Evolutionary conservation across 306 rosid genomes (phyloP).

Genomic region (Casuarina glauca): DNA sequence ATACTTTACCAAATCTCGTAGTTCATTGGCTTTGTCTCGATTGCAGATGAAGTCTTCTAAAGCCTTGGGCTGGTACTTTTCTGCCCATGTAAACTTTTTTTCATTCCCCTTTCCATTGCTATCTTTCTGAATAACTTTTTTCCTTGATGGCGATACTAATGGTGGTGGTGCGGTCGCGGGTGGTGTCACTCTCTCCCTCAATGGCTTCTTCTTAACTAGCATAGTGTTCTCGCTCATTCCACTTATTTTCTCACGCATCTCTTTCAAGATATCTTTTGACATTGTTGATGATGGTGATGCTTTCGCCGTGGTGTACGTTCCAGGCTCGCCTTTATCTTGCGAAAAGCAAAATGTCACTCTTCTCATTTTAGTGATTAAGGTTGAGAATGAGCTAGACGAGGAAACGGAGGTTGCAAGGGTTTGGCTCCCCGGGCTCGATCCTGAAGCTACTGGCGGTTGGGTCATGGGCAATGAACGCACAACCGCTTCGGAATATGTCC

Average conservation of each 20-base stretch:
- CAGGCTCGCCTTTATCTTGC: neutral
- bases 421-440: constrained; percentile 10
- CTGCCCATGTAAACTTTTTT: constrained; percentile 56
- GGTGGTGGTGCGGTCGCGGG: constrained; percentile 2
- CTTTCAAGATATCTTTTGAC: neutral
- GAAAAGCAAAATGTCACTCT: constrained; percentile 23
- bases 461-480: neutral
- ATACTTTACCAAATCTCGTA: constrained; percentile 45
- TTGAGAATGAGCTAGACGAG: constrained; percentile 20
- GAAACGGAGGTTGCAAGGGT: neutral
- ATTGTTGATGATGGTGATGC: too few species aligned
- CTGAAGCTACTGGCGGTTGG: neutral
- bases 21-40: constrained; percentile 45
- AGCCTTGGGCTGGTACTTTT: constrained; percentile 54
- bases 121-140: neutral
- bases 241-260: neutral
- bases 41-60: constrained; percentile 76
- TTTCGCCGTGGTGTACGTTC: neutral
- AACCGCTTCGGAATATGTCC: constrained; percentile 39
- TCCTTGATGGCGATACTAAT: neutral
- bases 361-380: constrained; percentile 21
- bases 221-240: neutral
- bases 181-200: constrained; percentile 47
- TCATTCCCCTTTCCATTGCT: neutral
- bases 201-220: constrained; percentile 45